phyloP scores from a whole-genome alignment of 2,329 filamentous ascomycete species.

The Stagonosporopsis cucurbitacearum region DNA sequence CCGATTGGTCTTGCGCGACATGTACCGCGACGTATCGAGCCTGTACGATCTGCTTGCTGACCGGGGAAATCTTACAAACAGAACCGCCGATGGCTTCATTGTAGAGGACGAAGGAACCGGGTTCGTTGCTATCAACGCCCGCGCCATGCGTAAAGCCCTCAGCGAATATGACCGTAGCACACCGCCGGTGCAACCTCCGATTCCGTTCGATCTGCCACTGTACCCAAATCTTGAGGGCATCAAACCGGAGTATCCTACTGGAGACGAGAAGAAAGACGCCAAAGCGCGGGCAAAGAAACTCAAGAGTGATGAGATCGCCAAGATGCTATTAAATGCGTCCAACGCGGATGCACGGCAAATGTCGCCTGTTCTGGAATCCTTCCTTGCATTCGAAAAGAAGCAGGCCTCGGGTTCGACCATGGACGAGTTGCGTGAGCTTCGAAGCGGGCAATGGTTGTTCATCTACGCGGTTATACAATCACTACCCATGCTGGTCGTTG shows the following conservation, averaged over 20 bases:
- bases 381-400: constrained; percentile 73
- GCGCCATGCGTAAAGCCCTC: constrained; percentile 78
- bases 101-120: constrained; percentile 60
- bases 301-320: constrained; percentile 77
- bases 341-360: constrained; percentile 72
- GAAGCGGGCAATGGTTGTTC: constrained; percentile 82
- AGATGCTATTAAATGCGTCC: constrained; percentile 80
- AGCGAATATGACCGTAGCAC: constrained; percentile 88
- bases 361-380: constrained; percentile 71
- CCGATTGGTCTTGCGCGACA: constrained; percentile 76
- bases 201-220: constrained; percentile 87
- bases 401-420: constrained; percentile 69
- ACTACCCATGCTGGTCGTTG: constrained; percentile 77
- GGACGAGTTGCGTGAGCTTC: constrained; percentile 72
- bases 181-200: constrained; percentile 86
- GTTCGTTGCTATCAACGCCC: constrained; percentile 63
- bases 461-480: constrained; percentile 79
- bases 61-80: constrained; percentile 76
- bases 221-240: constrained; percentile 73
- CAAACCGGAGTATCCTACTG: constrained; percentile 67
- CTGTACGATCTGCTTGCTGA: constrained; percentile 91
- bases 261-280: constrained; percentile 75
- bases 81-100: constrained; percentile 73
- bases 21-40: constrained; percentile 85
- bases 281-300: constrained; percentile 75